These are phyloP conservation scores for Pilobolus umbonatus DNA, from an alignment of 192 early-diverging fungal species.

Conservation along the genomic window DNA sequence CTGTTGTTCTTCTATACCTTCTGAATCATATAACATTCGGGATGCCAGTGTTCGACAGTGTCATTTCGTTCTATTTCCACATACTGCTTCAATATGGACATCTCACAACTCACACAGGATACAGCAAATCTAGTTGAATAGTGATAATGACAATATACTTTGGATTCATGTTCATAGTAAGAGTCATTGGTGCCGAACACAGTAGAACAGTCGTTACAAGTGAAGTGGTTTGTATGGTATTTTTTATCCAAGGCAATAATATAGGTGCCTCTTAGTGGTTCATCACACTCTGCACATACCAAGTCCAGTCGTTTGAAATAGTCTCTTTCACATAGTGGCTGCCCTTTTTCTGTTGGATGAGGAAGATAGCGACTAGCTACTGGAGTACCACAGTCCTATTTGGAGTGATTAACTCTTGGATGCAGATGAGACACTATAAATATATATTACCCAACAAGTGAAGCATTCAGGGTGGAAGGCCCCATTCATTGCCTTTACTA, in stretches of 20 bases:
- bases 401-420: too few species aligned
- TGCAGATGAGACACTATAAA: not conserved
- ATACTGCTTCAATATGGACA: slow-evolving; percentile 94
- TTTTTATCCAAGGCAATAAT: slow-evolving; percentile 90
- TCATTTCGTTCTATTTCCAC: slow-evolving; percentile 84
- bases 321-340: slow-evolving; percentile 81
- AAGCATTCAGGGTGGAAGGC: slow-evolving; percentile 95
- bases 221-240: slow-evolving; percentile 98
- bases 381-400: slow-evolving; percentile 69
- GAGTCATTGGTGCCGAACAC: slow-evolving; percentile 94
- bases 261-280: slow-evolving; percentile 84
- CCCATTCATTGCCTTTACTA: slow-evolving; percentile 79
- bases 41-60: slow-evolving; percentile 91
- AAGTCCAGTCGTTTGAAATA: slow-evolving; percentile 83
- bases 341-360: slow-evolving; percentile 51
- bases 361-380: slow-evolving; percentile 88
- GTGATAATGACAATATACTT: slow-evolving; percentile 93
- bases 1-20: slow-evolving; percentile 53
- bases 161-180: slow-evolving; percentile 91
- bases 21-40: slow-evolving; percentile 99
- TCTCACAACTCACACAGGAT: slow-evolving; percentile 94
- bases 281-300: slow-evolving; percentile 82
- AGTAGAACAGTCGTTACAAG: slow-evolving; percentile 85
- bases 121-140: slow-evolving; percentile 87
- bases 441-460: slow-evolving; percentile 75